A percentile compares a stretch with the other conserved stretches of the same genome.
These are phyloP conservation scores for Xylaria cubensis DNA, from an alignment of 495 filamentous ascomycete genomes.

Conservation along the genomic window DNA sequence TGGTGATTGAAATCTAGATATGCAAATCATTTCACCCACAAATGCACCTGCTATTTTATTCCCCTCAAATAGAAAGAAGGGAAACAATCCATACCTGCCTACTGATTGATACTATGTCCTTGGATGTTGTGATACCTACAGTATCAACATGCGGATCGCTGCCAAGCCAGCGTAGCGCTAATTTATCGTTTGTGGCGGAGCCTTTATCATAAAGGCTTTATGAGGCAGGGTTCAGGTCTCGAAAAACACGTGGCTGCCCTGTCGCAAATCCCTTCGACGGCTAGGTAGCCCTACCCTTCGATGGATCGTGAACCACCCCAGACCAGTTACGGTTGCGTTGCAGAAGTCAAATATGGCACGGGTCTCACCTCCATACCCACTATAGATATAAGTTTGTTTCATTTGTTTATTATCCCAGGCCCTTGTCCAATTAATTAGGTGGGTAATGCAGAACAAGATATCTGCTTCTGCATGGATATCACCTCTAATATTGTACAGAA, in stretches of 20 bases:
- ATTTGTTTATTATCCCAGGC: not conserved
- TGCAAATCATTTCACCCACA: not conserved
- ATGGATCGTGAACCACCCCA: conserved; percentile 7
- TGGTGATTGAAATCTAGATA: not conserved
- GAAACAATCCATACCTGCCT: not conserved
- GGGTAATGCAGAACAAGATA: not conserved
- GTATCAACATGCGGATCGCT: too few relatives aligned
- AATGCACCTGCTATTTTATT: not conserved
- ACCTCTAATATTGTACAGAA: not conserved
- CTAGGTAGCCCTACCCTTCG: conserved; percentile 1
- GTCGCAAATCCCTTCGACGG: conserved; percentile 1
- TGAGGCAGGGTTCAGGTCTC: not conserved
- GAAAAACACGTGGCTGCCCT: conserved; percentile 22
- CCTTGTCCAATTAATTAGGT: not conserved
- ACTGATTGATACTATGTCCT: too few relatives aligned
- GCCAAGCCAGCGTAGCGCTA: not conserved
- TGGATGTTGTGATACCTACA: too few relatives aligned
- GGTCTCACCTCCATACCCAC: not conserved
- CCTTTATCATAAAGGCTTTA: too few relatives aligned
- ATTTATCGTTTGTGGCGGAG: not conserved
- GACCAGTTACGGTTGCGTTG: not conserved
- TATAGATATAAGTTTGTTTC: not conserved
- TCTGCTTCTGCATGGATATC: not conserved
- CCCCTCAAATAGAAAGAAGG: not conserved
- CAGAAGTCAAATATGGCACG: not conserved